phyloP scores from a whole-genome alignment of 306 rosid species.

The Lupinus albus region DNA sequence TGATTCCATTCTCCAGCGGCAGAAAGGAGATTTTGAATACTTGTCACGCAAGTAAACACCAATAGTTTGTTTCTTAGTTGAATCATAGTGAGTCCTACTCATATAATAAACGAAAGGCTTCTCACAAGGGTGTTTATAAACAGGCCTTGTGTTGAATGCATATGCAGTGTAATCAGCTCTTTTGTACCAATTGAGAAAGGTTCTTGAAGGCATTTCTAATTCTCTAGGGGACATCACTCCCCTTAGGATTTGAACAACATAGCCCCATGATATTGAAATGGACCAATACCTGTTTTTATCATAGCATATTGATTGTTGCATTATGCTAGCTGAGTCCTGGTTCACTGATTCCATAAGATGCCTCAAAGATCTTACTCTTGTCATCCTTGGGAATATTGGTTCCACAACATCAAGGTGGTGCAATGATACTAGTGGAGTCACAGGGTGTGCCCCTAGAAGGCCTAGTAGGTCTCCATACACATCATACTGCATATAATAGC shows the following conservation, averaged over 20 bases:
- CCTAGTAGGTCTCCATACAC: constrained; percentile 85
- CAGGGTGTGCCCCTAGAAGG: constrained; percentile 82
- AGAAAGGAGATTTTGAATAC: constrained; percentile 44
- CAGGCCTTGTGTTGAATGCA: constrained; percentile 93
- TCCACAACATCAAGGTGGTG: constrained; percentile 88
- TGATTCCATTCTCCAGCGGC: constrained; percentile 68
- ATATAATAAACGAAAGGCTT: constrained; percentile 70
- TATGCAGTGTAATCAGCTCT: constrained; percentile 84
- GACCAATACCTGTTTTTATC: constrained; percentile 72
- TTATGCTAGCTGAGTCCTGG: constrained; percentile 71
- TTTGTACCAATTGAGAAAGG: constrained; percentile 80
- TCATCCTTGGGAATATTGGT: constrained; percentile 78
- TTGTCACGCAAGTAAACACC: constrained; percentile 48
- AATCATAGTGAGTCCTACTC: constrained; percentile 47
- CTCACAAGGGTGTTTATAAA: constrained; percentile 74
- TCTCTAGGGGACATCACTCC: constrained; percentile 85
- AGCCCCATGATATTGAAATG: constrained; percentile 87
- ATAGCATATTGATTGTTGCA: constrained; percentile 93
- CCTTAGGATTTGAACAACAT: constrained; percentile 73
- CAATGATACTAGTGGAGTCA: constrained; percentile 69
- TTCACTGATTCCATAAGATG: constrained; percentile 61
- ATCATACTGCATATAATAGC: constrained; percentile 67
- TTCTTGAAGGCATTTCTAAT: constrained; percentile 77
- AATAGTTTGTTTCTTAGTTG: constrained; percentile 41
- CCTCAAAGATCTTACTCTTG: constrained; percentile 49